Conservation (phyloP, 176 grass and related monocot species). For the Tuctoria greenei region DNA sequence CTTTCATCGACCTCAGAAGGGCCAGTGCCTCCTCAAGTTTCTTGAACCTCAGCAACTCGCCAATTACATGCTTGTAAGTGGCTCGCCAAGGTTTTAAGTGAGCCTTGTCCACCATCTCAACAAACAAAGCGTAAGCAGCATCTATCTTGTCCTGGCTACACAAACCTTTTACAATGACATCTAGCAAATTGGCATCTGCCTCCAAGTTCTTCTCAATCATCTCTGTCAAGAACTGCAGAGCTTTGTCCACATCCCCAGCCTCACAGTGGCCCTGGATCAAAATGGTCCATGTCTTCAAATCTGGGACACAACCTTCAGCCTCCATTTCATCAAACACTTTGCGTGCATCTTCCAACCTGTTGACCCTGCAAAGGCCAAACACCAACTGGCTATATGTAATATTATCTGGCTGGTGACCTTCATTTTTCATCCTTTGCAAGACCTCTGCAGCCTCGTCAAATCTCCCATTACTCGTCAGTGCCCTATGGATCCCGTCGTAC, state of each 20-base stretch:
- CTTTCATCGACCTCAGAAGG: conserved; percentile 70
- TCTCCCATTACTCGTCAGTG: conserved; percentile 60
- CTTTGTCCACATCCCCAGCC: conserved; percentile 57
- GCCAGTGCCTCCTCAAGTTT: conserved; percentile 69
- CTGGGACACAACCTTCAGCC: conserved; percentile 45
- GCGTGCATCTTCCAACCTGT: conserved; percentile 62
- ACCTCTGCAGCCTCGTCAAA: conserved; percentile 66
- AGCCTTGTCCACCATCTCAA: conserved; percentile 75
- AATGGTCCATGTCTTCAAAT: conserved; percentile 95
- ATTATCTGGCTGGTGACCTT: conserved; percentile 76
- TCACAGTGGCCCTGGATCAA: conserved; percentile 76
- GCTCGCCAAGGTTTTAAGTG: conserved; percentile 54
- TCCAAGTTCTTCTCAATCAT: conserved; percentile 69
- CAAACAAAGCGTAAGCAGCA: conserved; percentile 54
- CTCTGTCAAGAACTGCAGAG: conserved; percentile 59
- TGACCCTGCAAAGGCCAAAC: conserved; percentile 75
- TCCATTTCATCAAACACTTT: conserved; percentile 74
- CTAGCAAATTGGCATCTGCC: conserved; percentile 63
- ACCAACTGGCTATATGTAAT: conserved; percentile 84
- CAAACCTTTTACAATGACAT: conserved; percentile 71
- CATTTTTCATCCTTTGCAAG: conserved; percentile 53
- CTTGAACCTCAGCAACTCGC: conserved; percentile 55
- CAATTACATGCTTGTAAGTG: conserved; percentile 67
- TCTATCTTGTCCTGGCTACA: conserved; percentile 45
- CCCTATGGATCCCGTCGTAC: conserved; percentile 77